Evolutionary conservation across 441 rosid genomes (phyloP).

Genomic region (Euphorbia schlechtendalii): DNA sequence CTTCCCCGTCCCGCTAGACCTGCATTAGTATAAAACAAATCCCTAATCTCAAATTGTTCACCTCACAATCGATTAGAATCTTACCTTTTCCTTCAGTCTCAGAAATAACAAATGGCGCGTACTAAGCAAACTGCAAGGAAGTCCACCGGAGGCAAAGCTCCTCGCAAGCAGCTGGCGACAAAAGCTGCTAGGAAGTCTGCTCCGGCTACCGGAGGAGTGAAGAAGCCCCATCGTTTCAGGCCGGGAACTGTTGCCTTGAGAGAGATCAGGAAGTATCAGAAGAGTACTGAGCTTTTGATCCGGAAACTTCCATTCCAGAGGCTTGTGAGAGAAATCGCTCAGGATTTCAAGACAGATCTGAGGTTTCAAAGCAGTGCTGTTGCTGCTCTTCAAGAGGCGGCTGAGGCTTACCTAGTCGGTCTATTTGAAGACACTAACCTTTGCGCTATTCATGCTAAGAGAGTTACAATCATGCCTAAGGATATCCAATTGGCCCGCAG

Average conservation of each 20-base stretch:
- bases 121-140: constrained; percentile 31
- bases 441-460: too few relatives aligned
- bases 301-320: constrained; percentile 29
- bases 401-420: constrained; percentile 26
- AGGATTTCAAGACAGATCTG: constrained; percentile 29
- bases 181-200: constrained; percentile 30
- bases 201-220: constrained; percentile 30
- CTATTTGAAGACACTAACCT: constrained; percentile 27
- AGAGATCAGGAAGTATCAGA: too few relatives aligned
- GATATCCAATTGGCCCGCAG: constrained; percentile 26
- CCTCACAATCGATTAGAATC: too few relatives aligned
- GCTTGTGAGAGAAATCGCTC: constrained; percentile 29
- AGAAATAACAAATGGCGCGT: constrained; percentile 30
- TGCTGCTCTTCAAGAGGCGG: constrained; percentile 28
- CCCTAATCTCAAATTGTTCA: too few relatives aligned
- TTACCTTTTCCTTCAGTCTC: too few relatives aligned
- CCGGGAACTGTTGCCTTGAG: constrained; percentile 25
- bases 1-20: not conserved
- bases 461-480: constrained; percentile 31
- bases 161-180: constrained; percentile 28
- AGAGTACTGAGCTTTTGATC: constrained; percentile 27
- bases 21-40: not conserved
- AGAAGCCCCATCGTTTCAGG: constrained; percentile 33
- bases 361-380: constrained; percentile 29
- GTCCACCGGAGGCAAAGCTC: too few relatives aligned